Conservation (phyloP, 179 eudicot genomes). For the Carnegiea gigantea region DNA sequence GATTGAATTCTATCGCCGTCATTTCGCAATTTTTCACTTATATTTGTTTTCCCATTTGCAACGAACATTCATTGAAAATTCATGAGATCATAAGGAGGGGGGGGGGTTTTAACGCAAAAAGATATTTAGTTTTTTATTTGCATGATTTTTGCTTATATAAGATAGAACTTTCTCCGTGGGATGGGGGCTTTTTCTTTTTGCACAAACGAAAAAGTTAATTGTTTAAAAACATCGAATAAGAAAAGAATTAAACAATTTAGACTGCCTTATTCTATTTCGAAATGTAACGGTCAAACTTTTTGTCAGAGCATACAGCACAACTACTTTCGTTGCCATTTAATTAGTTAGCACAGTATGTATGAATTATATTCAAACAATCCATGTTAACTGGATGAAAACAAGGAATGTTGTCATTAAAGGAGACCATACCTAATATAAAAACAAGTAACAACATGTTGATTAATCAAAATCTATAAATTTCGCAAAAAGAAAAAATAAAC, state of each 20-base stretch:
- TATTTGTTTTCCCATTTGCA: background rate
- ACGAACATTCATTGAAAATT: too few relatives aligned
- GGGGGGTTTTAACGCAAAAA: too few relatives aligned
- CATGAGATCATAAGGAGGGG: background rate
- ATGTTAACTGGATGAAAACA: background rate
- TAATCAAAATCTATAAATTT: too few relatives aligned
- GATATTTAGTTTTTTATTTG: background rate
- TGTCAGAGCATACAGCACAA: background rate
- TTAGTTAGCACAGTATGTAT: background rate
- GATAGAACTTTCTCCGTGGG: background rate
- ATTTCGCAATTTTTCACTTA: too few relatives aligned
- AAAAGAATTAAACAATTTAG: background rate
- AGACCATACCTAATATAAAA: background rate
- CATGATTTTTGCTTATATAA: background rate
- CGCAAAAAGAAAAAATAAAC: too few relatives aligned
- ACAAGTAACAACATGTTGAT: too few relatives aligned
- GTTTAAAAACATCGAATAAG: background rate
- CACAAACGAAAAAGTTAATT: background rate
- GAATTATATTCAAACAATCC: background rate
- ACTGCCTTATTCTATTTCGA: background rate
- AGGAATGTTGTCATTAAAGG: background rate
- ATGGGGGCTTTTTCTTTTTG: background rate
- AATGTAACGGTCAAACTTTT: constrained; percentile 1
- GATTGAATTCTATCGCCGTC: background rate
- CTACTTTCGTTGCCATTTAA: background rate